phyloP scores from a whole-genome alignment of 345 rosid genomes.

The Lepidium didymum region DNA sequence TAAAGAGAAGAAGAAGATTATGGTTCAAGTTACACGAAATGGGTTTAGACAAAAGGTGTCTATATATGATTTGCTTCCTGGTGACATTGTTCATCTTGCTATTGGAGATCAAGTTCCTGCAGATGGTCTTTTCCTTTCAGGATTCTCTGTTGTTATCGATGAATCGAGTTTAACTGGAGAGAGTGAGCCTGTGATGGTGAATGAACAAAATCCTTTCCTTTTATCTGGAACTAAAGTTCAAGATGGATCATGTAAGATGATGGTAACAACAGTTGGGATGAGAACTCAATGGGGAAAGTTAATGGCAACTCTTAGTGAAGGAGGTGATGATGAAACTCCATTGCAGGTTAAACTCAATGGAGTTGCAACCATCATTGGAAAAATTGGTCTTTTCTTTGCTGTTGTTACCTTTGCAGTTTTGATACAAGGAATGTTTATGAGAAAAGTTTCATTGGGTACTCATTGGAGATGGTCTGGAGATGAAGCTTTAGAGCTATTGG shows the following conservation, averaged over 20 bases:
- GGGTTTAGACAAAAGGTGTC: slow-evolving; percentile 85
- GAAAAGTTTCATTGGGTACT: slow-evolving; percentile 42
- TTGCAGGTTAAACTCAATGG: slow-evolving; percentile 91
- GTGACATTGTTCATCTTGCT: slow-evolving; percentile 81
- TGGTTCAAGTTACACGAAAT: slow-evolving; percentile 66
- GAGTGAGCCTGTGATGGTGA: slow-evolving; percentile 74
- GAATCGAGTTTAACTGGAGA: slow-evolving; percentile 92
- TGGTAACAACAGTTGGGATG: slow-evolving; percentile 88
- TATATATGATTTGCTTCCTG: slow-evolving; percentile 78
- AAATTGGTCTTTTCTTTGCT: slow-evolving; percentile 75
- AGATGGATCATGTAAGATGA: slow-evolving; percentile 90
- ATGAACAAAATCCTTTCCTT: slow-evolving; percentile 59
- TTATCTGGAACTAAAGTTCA: slow-evolving; percentile 87
- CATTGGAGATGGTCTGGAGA: slow-evolving; percentile 67
- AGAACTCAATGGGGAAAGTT: slow-evolving; percentile 93
- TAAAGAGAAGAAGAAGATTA: slow-evolving; percentile 85
- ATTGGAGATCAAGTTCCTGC: slow-evolving; percentile 95
- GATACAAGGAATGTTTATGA: slow-evolving; percentile 58
- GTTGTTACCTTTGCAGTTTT: slow-evolving; percentile 74
- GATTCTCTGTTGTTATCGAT: slow-evolving; percentile 75
- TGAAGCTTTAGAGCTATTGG: slow-evolving; percentile 63
- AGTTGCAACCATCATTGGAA: slow-evolving; percentile 83
- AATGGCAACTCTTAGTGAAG: slow-evolving; percentile 87
- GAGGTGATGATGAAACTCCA: slow-evolving; percentile 95
- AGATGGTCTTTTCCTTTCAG: slow-evolving; percentile 79